Evolutionary conservation across 2,329 filamentous ascomycete species (phyloP).

Genomic region (Cordyceps cateniannulata): DNA sequence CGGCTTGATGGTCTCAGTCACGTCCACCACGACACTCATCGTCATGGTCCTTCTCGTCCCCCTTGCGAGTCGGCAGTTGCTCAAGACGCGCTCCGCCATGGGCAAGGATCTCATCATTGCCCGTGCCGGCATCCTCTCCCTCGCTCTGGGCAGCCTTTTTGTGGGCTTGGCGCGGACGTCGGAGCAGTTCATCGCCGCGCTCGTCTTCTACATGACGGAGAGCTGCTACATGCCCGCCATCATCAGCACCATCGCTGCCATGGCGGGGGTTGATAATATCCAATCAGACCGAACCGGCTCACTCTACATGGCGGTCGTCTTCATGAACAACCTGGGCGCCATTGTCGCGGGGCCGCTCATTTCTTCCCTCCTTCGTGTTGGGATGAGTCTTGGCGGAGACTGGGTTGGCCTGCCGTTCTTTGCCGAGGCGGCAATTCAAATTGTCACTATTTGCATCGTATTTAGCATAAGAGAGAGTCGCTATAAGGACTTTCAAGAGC

Average conservation of each 20-base stretch:
- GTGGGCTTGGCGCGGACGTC: conserved; percentile 1
- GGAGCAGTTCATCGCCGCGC: background rate
- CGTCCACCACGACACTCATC: background rate
- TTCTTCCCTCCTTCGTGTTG: conserved; percentile 1
- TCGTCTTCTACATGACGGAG: conserved; percentile 5
- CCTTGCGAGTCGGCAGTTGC: background rate
- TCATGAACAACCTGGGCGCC: conserved; percentile 1
- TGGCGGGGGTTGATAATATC: conserved; percentile 1
- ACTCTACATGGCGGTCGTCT: background rate
- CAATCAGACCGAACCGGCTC: background rate
- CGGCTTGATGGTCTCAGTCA: conserved; percentile 3
- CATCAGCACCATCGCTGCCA: conserved; percentile 1
- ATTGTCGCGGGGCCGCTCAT: conserved; percentile 2
- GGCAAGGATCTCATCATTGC: conserved; percentile 9
- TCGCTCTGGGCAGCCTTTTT: background rate
- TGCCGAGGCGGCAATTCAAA: background rate
- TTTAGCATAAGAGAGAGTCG: conserved; percentile 2
- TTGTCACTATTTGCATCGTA: conserved; percentile 7
- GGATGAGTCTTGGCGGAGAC: conserved; percentile 1
- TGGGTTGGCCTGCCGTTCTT: conserved; percentile 11
- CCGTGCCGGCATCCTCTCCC: background rate
- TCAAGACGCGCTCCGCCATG: background rate
- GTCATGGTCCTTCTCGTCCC: conserved; percentile 3
- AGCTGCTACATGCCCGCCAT: conserved; percentile 9
- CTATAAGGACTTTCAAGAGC: background rate